Percentiles rank a stretch among this genome's conserved stretches.
Conservation (phyloP, 805 yeast species). For the Candida qinlingensis region DNA sequence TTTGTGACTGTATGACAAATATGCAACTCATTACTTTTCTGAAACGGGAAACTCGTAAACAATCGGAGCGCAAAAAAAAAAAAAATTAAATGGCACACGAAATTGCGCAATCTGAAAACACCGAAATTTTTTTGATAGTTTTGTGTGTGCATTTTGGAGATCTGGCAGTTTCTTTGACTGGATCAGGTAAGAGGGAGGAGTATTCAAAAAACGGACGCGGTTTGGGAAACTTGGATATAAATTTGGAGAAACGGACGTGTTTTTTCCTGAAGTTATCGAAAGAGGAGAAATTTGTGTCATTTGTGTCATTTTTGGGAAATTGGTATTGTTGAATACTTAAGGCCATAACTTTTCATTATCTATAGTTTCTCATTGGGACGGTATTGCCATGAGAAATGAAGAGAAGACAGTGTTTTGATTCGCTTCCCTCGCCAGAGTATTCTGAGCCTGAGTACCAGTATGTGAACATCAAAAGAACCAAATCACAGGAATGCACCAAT, state of each 20-base stretch:
- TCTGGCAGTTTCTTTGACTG: not conserved
- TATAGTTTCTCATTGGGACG: not conserved
- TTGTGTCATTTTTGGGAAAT: too few relatives aligned
- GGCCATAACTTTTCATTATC: not conserved
- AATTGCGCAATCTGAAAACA: not conserved
- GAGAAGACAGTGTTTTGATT: constrained; percentile 5
- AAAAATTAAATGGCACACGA: not conserved
- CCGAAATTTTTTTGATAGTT: too few relatives aligned
- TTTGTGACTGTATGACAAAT: too few relatives aligned
- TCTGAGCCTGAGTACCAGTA: constrained; percentile 6
- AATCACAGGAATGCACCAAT: constrained; percentile 2
- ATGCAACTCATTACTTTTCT: not conserved
- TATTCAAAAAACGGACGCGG: too few relatives aligned
- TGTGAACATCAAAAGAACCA: not conserved
- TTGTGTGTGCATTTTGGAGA: not conserved
- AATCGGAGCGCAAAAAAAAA: not conserved
- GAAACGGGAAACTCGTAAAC: not conserved
- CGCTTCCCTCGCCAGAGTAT: constrained; percentile 17
- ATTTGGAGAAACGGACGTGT: too few relatives aligned
- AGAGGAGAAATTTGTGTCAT: too few relatives aligned
- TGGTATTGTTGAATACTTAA: too few relatives aligned
- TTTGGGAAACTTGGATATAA: too few relatives aligned
- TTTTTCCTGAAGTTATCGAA: too few relatives aligned
- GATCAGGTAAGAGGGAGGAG: not conserved
- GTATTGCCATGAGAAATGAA: constrained; percentile 4